Evolutionary conservation across 176 grass and related monocot species (phyloP).

Genomic region (Olyra latifolia): DNA sequence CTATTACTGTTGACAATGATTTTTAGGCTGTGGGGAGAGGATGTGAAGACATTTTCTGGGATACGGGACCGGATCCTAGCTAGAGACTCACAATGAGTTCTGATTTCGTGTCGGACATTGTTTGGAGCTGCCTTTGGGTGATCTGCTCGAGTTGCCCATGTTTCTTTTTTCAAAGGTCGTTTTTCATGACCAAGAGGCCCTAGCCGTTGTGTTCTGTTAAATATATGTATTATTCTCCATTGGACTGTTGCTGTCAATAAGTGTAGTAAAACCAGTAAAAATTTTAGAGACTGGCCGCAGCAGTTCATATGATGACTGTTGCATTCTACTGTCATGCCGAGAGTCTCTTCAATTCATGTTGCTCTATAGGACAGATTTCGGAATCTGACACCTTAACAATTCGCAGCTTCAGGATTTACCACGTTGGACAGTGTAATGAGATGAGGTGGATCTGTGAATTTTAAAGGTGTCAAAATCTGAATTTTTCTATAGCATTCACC

Average conservation of each 20-base stretch:
- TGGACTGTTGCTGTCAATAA: neutral
- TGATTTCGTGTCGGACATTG: neutral
- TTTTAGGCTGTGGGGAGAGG: conserved; percentile 80
- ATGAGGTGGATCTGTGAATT: too few species aligned
- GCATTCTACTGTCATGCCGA: neutral
- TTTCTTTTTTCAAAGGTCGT: neutral
- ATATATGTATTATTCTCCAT: neutral
- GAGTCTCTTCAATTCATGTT: neutral
- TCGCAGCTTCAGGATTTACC: too few species aligned
- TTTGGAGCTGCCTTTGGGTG: neutral
- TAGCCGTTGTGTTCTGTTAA: neutral
- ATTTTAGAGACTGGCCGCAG: neutral
- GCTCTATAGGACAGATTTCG: neutral
- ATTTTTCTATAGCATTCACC: neutral
- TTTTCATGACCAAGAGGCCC: neutral
- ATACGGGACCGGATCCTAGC: conserved; percentile 39
- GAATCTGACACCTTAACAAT: too few species aligned
- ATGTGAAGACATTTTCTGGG: conserved; percentile 69
- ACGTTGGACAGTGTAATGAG: too few species aligned
- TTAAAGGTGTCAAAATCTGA: too few species aligned
- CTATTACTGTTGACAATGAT: neutral
- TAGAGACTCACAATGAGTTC: conserved; percentile 13
- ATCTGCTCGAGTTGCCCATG: neutral
- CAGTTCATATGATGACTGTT: neutral
- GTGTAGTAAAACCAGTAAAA: neutral